Conservation (phyloP, 164 flowering plant genomes). For the Vitis cinerea region DNA sequence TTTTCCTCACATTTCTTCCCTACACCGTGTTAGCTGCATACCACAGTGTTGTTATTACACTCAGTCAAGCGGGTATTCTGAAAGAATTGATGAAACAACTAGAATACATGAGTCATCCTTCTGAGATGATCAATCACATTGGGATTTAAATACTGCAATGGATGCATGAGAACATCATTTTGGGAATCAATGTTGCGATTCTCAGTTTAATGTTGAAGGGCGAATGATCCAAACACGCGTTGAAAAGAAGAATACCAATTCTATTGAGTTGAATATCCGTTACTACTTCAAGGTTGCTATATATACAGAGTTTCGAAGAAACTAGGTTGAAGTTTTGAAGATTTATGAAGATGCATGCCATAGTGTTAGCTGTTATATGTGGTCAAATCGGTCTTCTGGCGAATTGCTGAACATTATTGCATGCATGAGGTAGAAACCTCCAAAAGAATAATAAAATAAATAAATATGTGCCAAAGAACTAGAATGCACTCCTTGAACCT, state of each 20-base stretch:
- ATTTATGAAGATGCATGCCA: conserved; percentile 47
- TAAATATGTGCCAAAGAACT: conserved; percentile 50
- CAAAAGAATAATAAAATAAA: conserved; percentile 29
- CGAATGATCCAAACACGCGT: no score
- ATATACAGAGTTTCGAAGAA: no score
- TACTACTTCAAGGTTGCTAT: no score
- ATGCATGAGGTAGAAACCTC: conserved; percentile 72
- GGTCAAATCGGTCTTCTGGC: conserved; percentile 87
- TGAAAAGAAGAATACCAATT: no score
- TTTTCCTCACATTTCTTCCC: no score
- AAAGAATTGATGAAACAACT: conserved; percentile 1
- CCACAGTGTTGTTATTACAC: no score
- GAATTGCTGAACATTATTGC: conserved; percentile 69
- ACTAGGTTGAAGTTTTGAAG: no score
- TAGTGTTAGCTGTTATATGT: conserved; percentile 74
- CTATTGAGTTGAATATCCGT: no score
- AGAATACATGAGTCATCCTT: conserved; percentile 10
- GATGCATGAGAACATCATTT: conserved; percentile 46
- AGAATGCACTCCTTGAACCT: conserved; percentile 88
- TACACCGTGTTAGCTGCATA: no score
- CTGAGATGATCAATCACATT: conserved; percentile 42
- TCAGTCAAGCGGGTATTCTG: no score
- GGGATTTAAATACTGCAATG: conserved; percentile 57
- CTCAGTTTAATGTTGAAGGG: conserved; percentile 6
- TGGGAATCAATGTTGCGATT: conserved; percentile 21